Evolutionary conservation across 805 yeast genomes (phyloP).

Genomic region (Pachysolen tannophilus): DNA sequence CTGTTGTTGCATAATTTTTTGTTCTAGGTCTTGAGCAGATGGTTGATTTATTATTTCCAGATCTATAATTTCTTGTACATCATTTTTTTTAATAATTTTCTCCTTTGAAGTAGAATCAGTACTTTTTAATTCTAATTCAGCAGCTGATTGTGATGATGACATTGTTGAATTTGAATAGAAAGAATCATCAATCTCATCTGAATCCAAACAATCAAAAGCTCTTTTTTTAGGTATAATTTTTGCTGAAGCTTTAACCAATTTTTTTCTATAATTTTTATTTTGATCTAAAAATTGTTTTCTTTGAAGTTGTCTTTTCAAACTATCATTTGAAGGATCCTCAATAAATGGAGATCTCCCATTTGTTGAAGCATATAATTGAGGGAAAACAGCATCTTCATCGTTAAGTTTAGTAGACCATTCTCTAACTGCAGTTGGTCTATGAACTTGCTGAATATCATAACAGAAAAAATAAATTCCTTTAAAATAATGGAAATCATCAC

Average conservation of each 20-base stretch:
- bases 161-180: constrained; percentile 6
- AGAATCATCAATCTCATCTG: constrained; percentile 7
- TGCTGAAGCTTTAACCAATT: constrained; percentile 20
- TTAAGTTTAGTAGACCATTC: constrained; percentile 57
- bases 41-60: no score
- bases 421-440: constrained; percentile 72
- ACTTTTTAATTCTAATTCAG: constrained; percentile 1
- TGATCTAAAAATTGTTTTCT: constrained; percentile 22
- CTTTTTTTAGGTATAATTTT: constrained; percentile 9
- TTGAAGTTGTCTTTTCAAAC: constrained; percentile 14
- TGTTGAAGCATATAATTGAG: constrained; percentile 51
- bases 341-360: constrained; percentile 81
- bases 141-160: constrained; percentile 8
- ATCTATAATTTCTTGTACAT: background rate
- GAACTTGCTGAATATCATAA: constrained; percentile 70
- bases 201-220: constrained; percentile 7
- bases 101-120: background rate
- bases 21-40: constrained; percentile 6
- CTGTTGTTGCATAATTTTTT: constrained; percentile 18
- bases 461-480: constrained; percentile 67
- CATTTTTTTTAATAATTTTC: background rate
- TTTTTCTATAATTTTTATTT: constrained; percentile 22
- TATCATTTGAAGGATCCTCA: constrained; percentile 36
- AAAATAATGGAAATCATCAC: constrained; percentile 82
- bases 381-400: constrained; percentile 33